A percentile compares a stretch with the other conserved stretches of the same genome.
Evolutionary conservation across 805 yeast genomes (phyloP).

Genomic region (Pichia membranifaciens): DNA sequence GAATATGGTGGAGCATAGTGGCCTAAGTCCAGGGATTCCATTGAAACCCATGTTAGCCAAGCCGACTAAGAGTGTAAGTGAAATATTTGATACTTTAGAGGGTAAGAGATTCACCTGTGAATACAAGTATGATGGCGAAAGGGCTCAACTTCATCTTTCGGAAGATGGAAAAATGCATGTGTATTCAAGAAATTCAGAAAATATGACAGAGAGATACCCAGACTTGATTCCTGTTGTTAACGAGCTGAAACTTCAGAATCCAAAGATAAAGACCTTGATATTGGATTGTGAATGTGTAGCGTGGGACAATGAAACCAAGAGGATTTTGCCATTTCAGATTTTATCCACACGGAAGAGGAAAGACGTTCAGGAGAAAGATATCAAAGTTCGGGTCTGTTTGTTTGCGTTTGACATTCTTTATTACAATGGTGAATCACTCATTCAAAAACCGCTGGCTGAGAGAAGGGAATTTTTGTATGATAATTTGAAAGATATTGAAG

Average conservation of each 20-base stretch:
- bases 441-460: constrained; percentile 60
- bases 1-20: constrained; percentile 60
- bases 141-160: constrained; percentile 87
- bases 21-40: constrained; percentile 86
- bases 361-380: constrained; percentile 80
- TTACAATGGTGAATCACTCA: constrained; percentile 64
- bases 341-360: constrained; percentile 91
- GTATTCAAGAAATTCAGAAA: constrained; percentile 92
- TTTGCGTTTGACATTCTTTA: constrained; percentile 87
- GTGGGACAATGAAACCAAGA: constrained; percentile 75
- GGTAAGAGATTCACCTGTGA: constrained; percentile 88
- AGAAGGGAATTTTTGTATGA: constrained; percentile 58
- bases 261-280: constrained; percentile 52
- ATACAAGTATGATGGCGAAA: constrained; percentile 95
- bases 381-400: constrained; percentile 85
- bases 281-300: constrained; percentile 98
- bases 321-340: constrained; percentile 89
- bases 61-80: constrained; percentile 92
- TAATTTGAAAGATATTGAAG: constrained; percentile 55
- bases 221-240: constrained; percentile 70
- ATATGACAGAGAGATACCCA: constrained; percentile 94
- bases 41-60: constrained; percentile 97
- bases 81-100: constrained; percentile 82
- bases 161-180: constrained; percentile 62
- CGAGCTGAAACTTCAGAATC: constrained; percentile 32